Base-by-base conservation (phyloP, 2,329 filamentous ascomycete species). In the Calonectria hawksworthii region DNA sequence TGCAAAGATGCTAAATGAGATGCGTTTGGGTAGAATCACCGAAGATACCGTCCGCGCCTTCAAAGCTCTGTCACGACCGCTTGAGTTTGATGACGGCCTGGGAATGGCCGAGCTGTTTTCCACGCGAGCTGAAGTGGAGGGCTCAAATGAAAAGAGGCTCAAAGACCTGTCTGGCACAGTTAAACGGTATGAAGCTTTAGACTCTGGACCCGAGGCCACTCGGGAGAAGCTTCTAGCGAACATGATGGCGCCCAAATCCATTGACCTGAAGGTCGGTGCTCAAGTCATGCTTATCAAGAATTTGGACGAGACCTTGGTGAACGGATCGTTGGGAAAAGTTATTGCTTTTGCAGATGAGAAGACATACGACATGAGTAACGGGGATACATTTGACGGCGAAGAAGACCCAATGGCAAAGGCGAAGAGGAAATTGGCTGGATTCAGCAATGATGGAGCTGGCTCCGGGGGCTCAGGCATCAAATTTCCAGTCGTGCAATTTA, bases 231-330 rank as follows among this genome's bases (percentile, higher is more conserved):
- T 99, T 0, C 88, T 99, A 8, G 85, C 91, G 8, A 98, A 96
- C 82, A 98, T 98, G 92, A 98, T 99, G 94, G 96, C 97, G 0
- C 96, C 97, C 0, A 93, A 94, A 79, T 83, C 86, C 0, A 91
- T 99, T 26, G 92, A 94, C 41, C 86, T 99, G 36, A 99, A 98
- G 84, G 93, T 97, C 76, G 95, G 96, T 13, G 95, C 97, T 0
- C 98, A 99, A 83, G 98, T 99, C 56, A 99, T 99, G 97, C 88
- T 99, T n/a, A 98, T 99, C 89, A 99, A 99, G 85, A 99, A 99
- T 80, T 93, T 99, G 86, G 97, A 99, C 82, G 95, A 98, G 50
- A 93, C 92, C 0, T 90, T 99, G 0, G 97, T 99, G 79, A 99
- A 99, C 82, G 97, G 97, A 6, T 98, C 96, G 0, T 89, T 99